Conservation (phyloP, 2,329 filamentous ascomycete genomes). For the Aspergillus sergii region DNA sequence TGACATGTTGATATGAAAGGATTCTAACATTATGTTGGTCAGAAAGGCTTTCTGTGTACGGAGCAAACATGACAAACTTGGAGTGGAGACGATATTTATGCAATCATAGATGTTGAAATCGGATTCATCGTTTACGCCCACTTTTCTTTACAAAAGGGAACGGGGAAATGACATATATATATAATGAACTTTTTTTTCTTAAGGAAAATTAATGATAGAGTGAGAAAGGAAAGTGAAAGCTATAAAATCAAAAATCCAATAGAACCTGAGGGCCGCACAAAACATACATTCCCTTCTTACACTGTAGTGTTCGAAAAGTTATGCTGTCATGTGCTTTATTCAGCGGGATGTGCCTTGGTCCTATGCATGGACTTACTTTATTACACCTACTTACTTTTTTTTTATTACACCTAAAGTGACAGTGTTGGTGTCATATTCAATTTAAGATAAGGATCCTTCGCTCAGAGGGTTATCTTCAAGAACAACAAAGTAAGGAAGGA, state of each 20-base stretch:
- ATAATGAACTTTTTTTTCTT: too few species aligned
- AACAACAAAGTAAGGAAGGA: not conserved
- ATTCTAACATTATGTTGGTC: not conserved
- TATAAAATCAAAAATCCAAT: not conserved
- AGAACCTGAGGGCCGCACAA: not conserved
- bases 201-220: too few species aligned
- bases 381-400: too few species aligned
- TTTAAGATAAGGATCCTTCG: not conserved
- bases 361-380: not conserved
- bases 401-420: too few species aligned
- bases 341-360: not conserved
- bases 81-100: not conserved
- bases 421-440: not conserved
- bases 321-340: not conserved
- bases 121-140: not conserved
- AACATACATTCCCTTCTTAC: not conserved
- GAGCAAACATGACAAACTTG: constrained; percentile 26
- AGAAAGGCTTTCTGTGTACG: constrained; percentile 18
- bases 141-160: too few species aligned
- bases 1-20: not conserved
- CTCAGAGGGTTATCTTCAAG: not conserved
- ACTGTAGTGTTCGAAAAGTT: not conserved
- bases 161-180: too few species aligned
- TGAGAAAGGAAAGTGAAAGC: not conserved
- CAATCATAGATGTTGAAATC: not conserved